A percentile compares a stretch with the other conserved stretches of the same genome.
phyloP scores from a whole-genome alignment of 345 rosid genomes.

The Schrenkiella parvula region DNA sequence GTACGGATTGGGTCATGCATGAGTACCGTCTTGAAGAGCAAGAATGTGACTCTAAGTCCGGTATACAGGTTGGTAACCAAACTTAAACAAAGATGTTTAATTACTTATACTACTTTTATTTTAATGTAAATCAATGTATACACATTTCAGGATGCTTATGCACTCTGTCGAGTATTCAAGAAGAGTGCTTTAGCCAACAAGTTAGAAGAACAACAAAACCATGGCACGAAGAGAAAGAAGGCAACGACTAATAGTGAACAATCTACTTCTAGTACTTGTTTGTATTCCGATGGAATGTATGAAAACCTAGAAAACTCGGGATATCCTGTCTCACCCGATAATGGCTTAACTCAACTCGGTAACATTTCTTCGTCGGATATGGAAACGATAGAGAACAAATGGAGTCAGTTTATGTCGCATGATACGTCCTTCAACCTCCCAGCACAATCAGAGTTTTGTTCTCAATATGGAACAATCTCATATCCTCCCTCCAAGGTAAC shows the following conservation, averaged over 20 bases:
- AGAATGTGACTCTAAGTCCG: constrained; percentile 65
- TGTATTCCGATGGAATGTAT: constrained; percentile 46
- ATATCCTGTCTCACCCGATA: constrained; percentile 38
- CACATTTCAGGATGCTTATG: constrained; percentile 73
- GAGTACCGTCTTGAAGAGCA: constrained; percentile 92
- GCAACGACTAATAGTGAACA: constrained; percentile 31
- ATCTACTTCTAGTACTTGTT: constrained; percentile 50
- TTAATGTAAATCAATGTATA: not conserved
- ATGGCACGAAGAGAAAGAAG: constrained; percentile 27
- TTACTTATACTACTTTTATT: not conserved
- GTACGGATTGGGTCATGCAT: constrained; percentile 96
- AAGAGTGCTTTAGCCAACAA: constrained; percentile 55
- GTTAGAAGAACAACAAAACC: constrained; percentile 48
- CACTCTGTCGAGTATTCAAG: constrained; percentile 91
- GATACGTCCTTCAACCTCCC: constrained; percentile 48
- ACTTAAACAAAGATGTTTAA: not conserved
- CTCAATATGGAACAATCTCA: constrained; percentile 40
- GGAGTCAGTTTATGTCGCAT: constrained; percentile 51
- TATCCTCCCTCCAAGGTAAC: constrained; percentile 71
- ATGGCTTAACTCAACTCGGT: constrained; percentile 34
- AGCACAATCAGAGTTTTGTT: constrained; percentile 35
- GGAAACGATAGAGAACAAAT: constrained; percentile 40
- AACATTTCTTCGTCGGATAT: constrained; percentile 35
- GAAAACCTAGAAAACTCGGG: constrained; percentile 49
- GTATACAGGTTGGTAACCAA: constrained; percentile 70